Base-by-base conservation (phyloP, 2,329 filamentous ascomycete genomes). In the Penicillium sp. region DNA sequence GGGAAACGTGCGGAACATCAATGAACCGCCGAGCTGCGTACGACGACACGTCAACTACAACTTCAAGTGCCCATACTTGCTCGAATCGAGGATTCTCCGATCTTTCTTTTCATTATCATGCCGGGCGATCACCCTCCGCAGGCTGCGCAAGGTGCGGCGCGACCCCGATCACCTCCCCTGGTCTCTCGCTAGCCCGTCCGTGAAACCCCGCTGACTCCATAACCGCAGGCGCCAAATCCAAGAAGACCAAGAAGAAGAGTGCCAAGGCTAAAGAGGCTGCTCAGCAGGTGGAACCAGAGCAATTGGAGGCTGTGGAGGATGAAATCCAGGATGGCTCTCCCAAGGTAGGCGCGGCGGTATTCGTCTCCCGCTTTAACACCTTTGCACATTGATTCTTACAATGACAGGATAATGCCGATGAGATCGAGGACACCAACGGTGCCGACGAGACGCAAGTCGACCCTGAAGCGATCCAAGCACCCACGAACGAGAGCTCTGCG, bases 231-330 rank as follows among this genome's bases (percentile, higher is more conserved):
- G 60, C 70, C 45, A 81, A 73, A 61, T 76, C 76, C 61, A 81
- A 78, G 69, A 79, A 75, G 63, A 78, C 73, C 66, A 80, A 76
- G 64, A 79, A 77, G 70, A 81, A 79, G 67, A 69, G 68, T 54
- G 66, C 66, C 49, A 79, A 76, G 60, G 58, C 60, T 18, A 70
- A 72, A 49, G 54, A 58, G 18, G 71, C 66, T 12, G 68, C 70
- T 42, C 45, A 57, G 18, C 36, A 51, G 24, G 69, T 66, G 37
- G 49, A 56, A 9, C 49, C 58, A 24, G 53, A 55, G 18, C 38
- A 45, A 9, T 24, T 34, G 37, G 52, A 61, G 47, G 54, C 43
- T 49, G 41, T 47, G 46, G 49, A 43, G 54, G 29, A 32, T 32
- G 29, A 11, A 32, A 60, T 48, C 18, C 56, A 53, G 43, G 58